Evolutionary conservation across 2,329 filamentous ascomycete species (phyloP), one percentile per base, ranked within the genome.

Genomic region (Cytospora mali): DNA sequence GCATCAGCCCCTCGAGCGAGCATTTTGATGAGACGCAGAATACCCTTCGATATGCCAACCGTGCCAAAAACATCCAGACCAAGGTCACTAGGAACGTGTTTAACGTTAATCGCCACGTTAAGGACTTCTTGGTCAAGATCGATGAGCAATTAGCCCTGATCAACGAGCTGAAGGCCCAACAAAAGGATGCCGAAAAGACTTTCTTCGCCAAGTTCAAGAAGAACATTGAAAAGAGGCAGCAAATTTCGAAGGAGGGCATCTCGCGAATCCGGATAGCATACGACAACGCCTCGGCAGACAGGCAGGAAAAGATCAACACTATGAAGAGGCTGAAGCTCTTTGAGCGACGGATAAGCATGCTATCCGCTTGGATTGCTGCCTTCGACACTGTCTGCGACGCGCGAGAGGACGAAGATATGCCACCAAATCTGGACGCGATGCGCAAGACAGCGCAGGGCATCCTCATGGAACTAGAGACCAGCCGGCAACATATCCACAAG

Each of bases 61-160:
- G 95, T 69, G 95, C 95, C 64, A 99, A 99, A 85, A 99, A 99
- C 72, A 99, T 99, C 73, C 96, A 98, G 79, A 99, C 95, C 64
- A 99, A 99, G 82, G 93, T 97, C 62, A 97, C 95, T n/a, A 88
- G 93, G 71, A 99, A 99, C 73, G 93, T 98, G 27, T 99, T 96
- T 80, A 99, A 99, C 75, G 95, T 99, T 67, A 97, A 99, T 75
- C 90, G 95, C 66, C 95, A 99, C 77, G 95, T 99, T 71, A 99
- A 99, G 80, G 95, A 99, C 76, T 99, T 97, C 78, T 79, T 99
- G 74, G 95, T 97, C 80, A 98, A 98, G 83, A 99, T 99, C 71
- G 94, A 99, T 73, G 95, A 99, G 78, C 94, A 99, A 75, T 93
- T 97, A 84, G 89, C 88, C n/a, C 78, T 97, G 72, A 99, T 99